Base-by-base conservation (phyloP, 169 alveolate genomes). In the Cryptosporidium ubiquitum region DNA sequence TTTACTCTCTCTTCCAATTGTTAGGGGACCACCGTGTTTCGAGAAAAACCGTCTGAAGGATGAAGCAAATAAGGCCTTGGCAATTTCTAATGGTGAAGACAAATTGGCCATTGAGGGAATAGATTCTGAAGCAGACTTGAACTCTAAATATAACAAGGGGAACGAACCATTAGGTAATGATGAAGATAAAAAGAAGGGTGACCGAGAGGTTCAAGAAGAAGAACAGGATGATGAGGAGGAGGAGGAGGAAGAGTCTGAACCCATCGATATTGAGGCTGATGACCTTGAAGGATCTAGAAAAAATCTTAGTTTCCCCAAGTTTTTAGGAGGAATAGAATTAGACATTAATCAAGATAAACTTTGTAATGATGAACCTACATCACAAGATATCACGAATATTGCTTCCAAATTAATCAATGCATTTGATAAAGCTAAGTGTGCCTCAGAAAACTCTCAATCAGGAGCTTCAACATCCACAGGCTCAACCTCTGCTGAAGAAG, bases 21-120 rank as follows among this genome's bases (percentile, higher is more conserved):
- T 74, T 69, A 85, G 91, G n/a, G 85, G 92, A 14, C 97, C 97
- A 9, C 97, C 97, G 35, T 95, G 97, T 85, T 91, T 92, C 60
- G 91, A 86, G 57, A 66, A 91, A 70, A 69, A 84, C 73, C 52
- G 92, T 44, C 84, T 93, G 52, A 71, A 70, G 44, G 55, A 84
- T n/a, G 42, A 71, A 60, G 60, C 71, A 51, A 86, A 84, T 84
- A 64, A 86, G 69, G 31, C 70, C 3, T 57, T 64, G 55, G 91
- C 94, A 1, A 69, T 89, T 61, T 71, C 92, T 86, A 84, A 84
- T 52, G 12, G 66, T 26, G 86, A 69, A 42, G 94, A 89, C 31
- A 92, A 84, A 12, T 71, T 74, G 2, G 79, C 84, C 29, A 84
- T 42, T 23, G 52, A 29, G 31, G 61, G 79, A 12, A 23, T 86